Evolutionary conservation across 192 early-diverging fungal genomes (phyloP).

Genomic region (Backusella tuberculispora): DNA sequence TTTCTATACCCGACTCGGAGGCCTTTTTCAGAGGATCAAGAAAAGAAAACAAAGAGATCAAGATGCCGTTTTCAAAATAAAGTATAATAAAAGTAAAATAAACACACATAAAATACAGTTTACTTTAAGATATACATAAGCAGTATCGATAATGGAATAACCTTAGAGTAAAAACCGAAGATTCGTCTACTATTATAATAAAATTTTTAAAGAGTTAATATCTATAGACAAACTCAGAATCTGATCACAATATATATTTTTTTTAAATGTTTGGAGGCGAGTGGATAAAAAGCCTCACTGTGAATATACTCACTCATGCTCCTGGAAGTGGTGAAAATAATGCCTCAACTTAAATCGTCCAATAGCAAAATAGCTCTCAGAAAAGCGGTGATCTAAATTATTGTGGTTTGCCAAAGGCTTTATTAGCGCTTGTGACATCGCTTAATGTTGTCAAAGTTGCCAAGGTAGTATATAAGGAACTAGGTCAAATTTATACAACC

Average conservation of each 20-base stretch:
- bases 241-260: background rate
- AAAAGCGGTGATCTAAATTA: background rate
- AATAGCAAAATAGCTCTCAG: constrained; percentile 7
- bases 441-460: background rate
- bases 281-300: background rate
- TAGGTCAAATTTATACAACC: background rate
- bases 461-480: background rate
- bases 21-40: background rate
- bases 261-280: background rate
- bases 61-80: too few species aligned
- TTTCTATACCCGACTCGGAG: background rate
- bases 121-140: too few species aligned
- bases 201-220: background rate
- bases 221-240: background rate
- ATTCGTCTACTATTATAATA: too few species aligned
- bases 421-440: constrained; percentile 4
- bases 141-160: too few species aligned
- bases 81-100: too few species aligned
- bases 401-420: background rate
- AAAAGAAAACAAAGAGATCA: background rate
- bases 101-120: too few species aligned
- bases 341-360: background rate
- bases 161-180: too few species aligned
- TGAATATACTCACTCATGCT: background rate
- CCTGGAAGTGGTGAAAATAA: constrained; percentile 1